phyloP scores from a whole-genome alignment of 2,329 filamentous ascomycete genomes.

The Exophiala sideris region DNA sequence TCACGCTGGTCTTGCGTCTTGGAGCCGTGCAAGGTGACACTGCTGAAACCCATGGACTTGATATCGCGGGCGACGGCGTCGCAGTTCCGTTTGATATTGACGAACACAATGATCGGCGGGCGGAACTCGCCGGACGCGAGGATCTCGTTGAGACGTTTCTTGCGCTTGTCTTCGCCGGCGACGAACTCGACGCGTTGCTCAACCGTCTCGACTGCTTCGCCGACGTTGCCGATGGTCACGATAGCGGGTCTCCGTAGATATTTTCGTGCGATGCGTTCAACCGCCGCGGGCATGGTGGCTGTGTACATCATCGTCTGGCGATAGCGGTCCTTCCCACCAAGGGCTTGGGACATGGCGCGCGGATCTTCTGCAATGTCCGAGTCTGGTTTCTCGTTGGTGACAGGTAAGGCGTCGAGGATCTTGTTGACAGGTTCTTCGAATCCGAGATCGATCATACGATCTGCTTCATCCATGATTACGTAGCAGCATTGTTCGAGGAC shows the following conservation, averaged over 20 bases:
- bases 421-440: slow-evolving; percentile 98
- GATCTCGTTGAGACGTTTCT: slow-evolving; percentile 92
- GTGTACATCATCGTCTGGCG: slow-evolving; percentile 99
- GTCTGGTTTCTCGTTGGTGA: slow-evolving; percentile 92
- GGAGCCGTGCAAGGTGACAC: slow-evolving; percentile 87
- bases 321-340: slow-evolving; percentile 75
- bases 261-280: slow-evolving; percentile 95
- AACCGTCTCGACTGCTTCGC: slow-evolving; percentile 95
- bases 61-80: slow-evolving; percentile 92
- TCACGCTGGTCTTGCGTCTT: slow-evolving; percentile 99
- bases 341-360: slow-evolving; percentile 74
- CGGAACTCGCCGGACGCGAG: slow-evolving; percentile 74
- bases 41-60: slow-evolving; percentile 85
- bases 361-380: slow-evolving; percentile 85
- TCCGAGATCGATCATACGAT: slow-evolving; percentile 97
- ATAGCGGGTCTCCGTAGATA: slow-evolving; percentile 91
- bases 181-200: slow-evolving; percentile 96
- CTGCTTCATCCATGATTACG: slow-evolving; percentile 98
- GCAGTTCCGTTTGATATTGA: slow-evolving; percentile 99
- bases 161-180: slow-evolving; percentile 86
- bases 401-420: slow-evolving; percentile 90
- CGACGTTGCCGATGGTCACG: slow-evolving; percentile 88
- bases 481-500: slow-evolving; percentile 97
- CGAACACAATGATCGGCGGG: slow-evolving; percentile 95
- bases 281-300: slow-evolving; percentile 88